Base-by-base conservation (phyloP, 805 yeast species). In the Candida loeiensis region DNA sequence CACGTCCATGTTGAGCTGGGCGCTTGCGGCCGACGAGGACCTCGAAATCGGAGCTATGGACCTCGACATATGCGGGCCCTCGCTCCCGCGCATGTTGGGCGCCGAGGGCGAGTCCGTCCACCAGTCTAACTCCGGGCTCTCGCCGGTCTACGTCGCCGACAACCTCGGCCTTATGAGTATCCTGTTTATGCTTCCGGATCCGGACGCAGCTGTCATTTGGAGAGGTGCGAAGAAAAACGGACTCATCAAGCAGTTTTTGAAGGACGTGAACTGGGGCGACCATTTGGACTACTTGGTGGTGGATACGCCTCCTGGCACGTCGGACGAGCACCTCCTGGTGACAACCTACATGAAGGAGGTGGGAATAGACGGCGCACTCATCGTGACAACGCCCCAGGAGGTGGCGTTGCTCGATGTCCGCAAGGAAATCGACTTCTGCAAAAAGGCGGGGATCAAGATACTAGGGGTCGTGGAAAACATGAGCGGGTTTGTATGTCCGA, bases 281-380 rank as follows among this genome's bases (percentile, higher is more conserved):
- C 63, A 50, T 35, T 63, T 85, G 41, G 97, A 93, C 59, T 93
- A 85, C 54, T 69, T 93, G 49, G 75, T 93, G 12, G 84, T 93
- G 13, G 99, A 93, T 55, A 93, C 99, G 0, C 99, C 99, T 0
- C 99, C 99, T 0, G 99, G 99, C 0, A 93, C 99, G 0, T 84
- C 96, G 0, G 99, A 93, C 62, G 99, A 93, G 59, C 99, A 93
- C 63, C 73, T 93, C 30, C 82, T 95, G 6, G 90, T 93, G 22
- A 86, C 90, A 22, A 81, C 85, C 37, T 90, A 86, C 55, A 68
- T 93, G 75, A 85, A 86, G 53, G 95, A 87, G 25, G 79, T 84
- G 4, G 96, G 96, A 0, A 80, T 93, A 2, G 97, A 91, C 58
- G 99, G 99, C 1, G 99, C 99, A 0, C 69, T 93, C 21, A 75